phyloP scores from a whole-genome alignment of 352 stramenopile genomes.

The Phytophthora macrochlamydospora region DNA sequence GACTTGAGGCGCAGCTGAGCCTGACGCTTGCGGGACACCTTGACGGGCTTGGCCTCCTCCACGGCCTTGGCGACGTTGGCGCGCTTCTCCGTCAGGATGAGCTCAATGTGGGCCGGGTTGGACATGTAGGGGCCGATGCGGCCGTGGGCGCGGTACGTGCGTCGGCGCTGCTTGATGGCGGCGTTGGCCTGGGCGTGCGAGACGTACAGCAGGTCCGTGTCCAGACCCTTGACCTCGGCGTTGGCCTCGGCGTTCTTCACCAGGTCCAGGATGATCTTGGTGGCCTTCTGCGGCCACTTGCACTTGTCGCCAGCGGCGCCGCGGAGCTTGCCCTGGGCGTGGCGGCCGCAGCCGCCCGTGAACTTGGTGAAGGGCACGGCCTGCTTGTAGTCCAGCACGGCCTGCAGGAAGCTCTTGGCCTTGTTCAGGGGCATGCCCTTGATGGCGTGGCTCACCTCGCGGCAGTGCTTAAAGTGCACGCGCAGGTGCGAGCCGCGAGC shows the following conservation, averaged over 20 bases:
- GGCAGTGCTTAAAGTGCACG: constrained; percentile 99
- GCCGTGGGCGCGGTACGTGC: constrained; percentile 98
- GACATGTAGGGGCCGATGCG: constrained; percentile 99
- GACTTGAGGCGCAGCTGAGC: constrained; percentile 90
- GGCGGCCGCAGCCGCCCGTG: constrained; percentile 97
- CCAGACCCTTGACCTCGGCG: constrained; percentile 98
- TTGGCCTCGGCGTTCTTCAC: constrained; percentile 99
- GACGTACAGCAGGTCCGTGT: constrained; percentile 96
- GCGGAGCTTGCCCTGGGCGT: constrained; percentile 96
- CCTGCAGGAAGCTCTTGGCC: constrained; percentile 95
- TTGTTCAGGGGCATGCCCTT: constrained; percentile 97
- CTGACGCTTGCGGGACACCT: constrained; percentile 90
- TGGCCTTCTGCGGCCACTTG: constrained; percentile 99
- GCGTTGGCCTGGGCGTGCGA: constrained; percentile 98
- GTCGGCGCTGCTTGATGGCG: constrained; percentile 97
- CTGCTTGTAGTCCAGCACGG: constrained; percentile 98
- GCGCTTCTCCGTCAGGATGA: constrained; percentile 97
- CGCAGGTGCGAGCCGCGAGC: constrained; percentile 96
- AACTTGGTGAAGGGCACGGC: constrained; percentile 99
- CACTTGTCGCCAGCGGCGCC: constrained; percentile 97
- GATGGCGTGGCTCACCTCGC: constrained; percentile 98
- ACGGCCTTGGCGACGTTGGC: constrained; percentile 94
- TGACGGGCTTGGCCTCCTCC: constrained; percentile 86
- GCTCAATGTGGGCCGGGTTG: constrained; percentile 99
- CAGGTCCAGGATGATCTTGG: constrained; percentile 98